A percentile compares a stretch with the other conserved stretches of the same genome.
phyloP scores from a whole-genome alignment of 768 basidiomycete species.

The Psilocybe tampanensis region DNA sequence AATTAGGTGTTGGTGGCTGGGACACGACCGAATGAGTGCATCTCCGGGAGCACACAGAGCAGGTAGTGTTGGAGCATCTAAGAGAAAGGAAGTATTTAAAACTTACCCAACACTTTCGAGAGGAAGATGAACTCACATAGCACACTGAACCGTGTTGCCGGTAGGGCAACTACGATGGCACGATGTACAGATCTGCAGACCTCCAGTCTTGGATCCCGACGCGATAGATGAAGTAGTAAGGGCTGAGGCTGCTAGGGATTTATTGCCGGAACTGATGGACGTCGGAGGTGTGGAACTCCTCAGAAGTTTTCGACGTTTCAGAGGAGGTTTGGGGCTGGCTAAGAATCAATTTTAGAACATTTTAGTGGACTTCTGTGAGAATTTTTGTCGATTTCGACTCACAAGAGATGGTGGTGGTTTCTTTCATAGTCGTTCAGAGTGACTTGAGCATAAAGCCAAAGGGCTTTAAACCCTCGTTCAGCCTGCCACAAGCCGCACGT shows the following conservation, averaged over 20 bases:
- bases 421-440: constrained; percentile 7
- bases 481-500: constrained; percentile 15
- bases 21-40: constrained; percentile 39
- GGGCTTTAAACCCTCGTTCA: not conserved
- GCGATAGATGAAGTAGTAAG: too few species aligned
- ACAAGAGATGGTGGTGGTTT: not conserved
- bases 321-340: constrained; percentile 21
- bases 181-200: constrained; percentile 23
- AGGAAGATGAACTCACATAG: constrained; percentile 21
- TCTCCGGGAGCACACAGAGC: constrained; percentile 47
- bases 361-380: not conserved
- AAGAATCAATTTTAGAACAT: not conserved
- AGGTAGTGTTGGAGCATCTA: constrained; percentile 44
- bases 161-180: constrained; percentile 30
- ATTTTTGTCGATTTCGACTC: not conserved
- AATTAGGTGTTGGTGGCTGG: constrained; percentile 39
- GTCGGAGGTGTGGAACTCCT: constrained; percentile 7
- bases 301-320: constrained; percentile 30
- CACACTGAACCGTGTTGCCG: constrained; percentile 26
- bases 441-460: not conserved
- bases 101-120: not conserved
- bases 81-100: not conserved
- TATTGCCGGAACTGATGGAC: not conserved
- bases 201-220: not conserved
- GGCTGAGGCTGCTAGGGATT: not conserved